Conservation (phyloP, 1,139 yeast species). For the Saccharomyces pastorianus region DNA sequence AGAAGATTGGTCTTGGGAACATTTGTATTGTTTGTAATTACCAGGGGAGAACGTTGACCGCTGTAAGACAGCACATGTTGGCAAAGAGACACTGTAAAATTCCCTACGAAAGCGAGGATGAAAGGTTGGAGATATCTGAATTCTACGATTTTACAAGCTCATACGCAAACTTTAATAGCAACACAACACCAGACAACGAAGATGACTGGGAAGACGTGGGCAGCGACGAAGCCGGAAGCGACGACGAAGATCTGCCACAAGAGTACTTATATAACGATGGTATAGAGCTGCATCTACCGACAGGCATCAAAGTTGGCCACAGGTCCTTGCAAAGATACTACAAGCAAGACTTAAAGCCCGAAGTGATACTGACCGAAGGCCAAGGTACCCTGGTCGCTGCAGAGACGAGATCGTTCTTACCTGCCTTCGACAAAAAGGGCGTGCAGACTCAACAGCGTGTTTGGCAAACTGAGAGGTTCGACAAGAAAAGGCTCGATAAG, state of each 20-base stretch:
- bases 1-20: conserved; percentile 87
- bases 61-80: conserved; percentile 88
- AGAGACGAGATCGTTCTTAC: conserved; percentile 67
- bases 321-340: conserved; percentile 80
- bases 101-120: conserved; percentile 81
- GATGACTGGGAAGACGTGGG: conserved; percentile 34
- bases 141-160: conserved; percentile 77
- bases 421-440: conserved; percentile 44
- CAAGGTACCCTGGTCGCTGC: conserved; percentile 93
- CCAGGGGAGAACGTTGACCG: conserved; percentile 79
- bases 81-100: conserved; percentile 81
- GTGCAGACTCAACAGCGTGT: conserved; percentile 60
- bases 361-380: conserved; percentile 67
- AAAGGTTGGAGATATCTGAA: conserved; percentile 80
- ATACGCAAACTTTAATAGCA: conserved; percentile 39
- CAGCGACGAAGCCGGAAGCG: conserved; percentile 35
- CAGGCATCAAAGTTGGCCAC: conserved; percentile 85
- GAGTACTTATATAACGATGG: conserved; percentile 54
- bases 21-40: conserved; percentile 78
- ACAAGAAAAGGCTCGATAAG: conserved; percentile 65
- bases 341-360: conserved; percentile 76
- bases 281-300: conserved; percentile 72
- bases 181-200: conserved; percentile 31
- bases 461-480: conserved; percentile 65
- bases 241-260: conserved; percentile 36